phyloP scores from a whole-genome alignment of 768 basidiomycete genomes.

The Suillus weaverae region DNA sequence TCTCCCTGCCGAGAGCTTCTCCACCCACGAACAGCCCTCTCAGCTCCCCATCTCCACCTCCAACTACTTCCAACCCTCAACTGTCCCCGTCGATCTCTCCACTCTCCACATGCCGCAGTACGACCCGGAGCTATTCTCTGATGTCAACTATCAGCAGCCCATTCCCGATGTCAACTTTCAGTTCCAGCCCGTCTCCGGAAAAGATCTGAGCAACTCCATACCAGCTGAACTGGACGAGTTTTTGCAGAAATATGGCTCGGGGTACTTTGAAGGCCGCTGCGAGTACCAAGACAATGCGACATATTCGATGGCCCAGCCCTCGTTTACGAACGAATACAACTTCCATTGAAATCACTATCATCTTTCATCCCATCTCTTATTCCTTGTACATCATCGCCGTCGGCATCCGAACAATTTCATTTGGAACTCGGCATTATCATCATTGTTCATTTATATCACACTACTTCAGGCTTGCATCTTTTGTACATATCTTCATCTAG shows the following conservation, averaged over 20 bases:
- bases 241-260: neutral
- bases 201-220: neutral
- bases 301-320: neutral
- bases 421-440: neutral
- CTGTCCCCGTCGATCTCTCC: neutral
- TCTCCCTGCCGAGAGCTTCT: neutral
- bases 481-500: neutral
- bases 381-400: neutral
- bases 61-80: neutral
- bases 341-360: neutral
- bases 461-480: neutral
- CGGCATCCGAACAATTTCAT: neutral
- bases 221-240: neutral
- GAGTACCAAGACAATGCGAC: neutral
- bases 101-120: neutral
- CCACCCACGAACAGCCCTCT: neutral
- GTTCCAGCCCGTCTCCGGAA: neutral
- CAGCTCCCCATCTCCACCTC: neutral
- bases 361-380: neutral
- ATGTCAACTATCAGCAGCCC: neutral
- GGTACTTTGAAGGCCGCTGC: neutral
- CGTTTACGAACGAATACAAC: neutral
- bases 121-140: neutral
- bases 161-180: neutral
- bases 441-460: neutral